Conservation (phyloP, 306 rosid genomes). For the Coriaria nepalensis region DNA sequence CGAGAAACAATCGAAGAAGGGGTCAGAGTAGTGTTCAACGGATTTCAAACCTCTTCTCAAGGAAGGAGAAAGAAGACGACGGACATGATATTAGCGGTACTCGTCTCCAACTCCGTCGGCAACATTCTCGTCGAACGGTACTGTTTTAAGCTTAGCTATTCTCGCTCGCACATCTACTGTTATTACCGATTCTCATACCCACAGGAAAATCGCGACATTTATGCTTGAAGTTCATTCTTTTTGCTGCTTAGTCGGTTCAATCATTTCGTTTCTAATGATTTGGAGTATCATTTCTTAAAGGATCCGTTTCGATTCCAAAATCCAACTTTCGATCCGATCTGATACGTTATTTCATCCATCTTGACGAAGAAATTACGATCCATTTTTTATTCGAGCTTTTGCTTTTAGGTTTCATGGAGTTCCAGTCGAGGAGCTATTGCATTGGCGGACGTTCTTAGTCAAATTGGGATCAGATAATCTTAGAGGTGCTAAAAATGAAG, state of each 20-base stretch:
- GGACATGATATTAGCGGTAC: constrained; percentile 48
- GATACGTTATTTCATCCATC: not conserved
- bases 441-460: constrained; percentile 92
- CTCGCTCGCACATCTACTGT: no score
- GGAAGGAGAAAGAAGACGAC: constrained; percentile 1
- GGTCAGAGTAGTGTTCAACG: no score
- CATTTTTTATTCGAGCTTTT: not conserved
- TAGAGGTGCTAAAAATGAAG: constrained; percentile 78
- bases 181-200: not conserved
- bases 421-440: constrained; percentile 84
- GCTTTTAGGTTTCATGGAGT: constrained; percentile 76
- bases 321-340: not conserved
- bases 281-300: no score
- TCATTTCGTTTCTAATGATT: no score
- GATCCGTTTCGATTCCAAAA: no score
- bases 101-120: constrained; percentile 63
- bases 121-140: constrained; percentile 80
- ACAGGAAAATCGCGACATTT: not conserved
- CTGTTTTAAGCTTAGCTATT: not conserved
- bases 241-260: no score
- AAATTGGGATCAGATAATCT: constrained; percentile 95
- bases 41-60: constrained; percentile 3
- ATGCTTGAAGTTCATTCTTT: not conserved
- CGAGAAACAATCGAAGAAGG: no score
- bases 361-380: not conserved